These are phyloP conservation scores for Lophiostoma macrostomum DNA, from an alignment of 495 filamentous ascomycete genomes.

Conservation along the genomic window DNA sequence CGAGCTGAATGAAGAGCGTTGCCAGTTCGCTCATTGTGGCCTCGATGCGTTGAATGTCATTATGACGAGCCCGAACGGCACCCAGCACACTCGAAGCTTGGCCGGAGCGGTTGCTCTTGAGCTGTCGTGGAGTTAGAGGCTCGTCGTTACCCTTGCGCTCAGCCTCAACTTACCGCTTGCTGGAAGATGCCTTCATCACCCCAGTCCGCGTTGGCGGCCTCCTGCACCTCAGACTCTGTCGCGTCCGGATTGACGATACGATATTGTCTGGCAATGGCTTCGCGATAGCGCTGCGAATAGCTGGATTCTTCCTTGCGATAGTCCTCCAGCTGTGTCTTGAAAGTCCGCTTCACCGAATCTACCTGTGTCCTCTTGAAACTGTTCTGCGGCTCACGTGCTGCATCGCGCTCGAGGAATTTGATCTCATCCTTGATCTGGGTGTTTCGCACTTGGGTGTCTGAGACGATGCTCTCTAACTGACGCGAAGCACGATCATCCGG, in stretches of 20 bases:
- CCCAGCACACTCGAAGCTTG: conserved; percentile 63
- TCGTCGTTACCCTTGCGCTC: background rate
- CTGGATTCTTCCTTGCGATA: conserved; percentile 63
- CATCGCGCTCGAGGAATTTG: conserved; percentile 62
- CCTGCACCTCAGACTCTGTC: conserved; percentile 58
- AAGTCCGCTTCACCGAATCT: conserved; percentile 60
- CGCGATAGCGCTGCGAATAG: conserved; percentile 63
- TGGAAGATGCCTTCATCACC: conserved; percentile 74
- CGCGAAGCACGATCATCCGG: conserved; percentile 48
- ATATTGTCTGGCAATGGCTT: conserved; percentile 71
- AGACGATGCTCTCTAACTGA: conserved; percentile 58
- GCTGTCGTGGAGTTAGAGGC: conserved; percentile 47
- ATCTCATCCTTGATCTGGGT: conserved; percentile 65
- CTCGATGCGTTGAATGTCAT: conserved; percentile 71
- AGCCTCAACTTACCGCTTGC: conserved; percentile 56
- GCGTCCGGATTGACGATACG: conserved; percentile 73
- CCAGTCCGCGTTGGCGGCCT: conserved; percentile 65
- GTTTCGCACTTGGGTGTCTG: conserved; percentile 64
- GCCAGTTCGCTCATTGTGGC: conserved; percentile 62
- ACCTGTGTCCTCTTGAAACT: conserved; percentile 60
- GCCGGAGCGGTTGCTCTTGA: conserved; percentile 65
- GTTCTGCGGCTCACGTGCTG: conserved; percentile 54
- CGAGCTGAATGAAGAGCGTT: conserved; percentile 64
- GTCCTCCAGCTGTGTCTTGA: conserved; percentile 59
- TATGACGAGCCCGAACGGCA: conserved; percentile 71